Conservation (phyloP, 441 rosid species). For the Omphalea diandra region DNA sequence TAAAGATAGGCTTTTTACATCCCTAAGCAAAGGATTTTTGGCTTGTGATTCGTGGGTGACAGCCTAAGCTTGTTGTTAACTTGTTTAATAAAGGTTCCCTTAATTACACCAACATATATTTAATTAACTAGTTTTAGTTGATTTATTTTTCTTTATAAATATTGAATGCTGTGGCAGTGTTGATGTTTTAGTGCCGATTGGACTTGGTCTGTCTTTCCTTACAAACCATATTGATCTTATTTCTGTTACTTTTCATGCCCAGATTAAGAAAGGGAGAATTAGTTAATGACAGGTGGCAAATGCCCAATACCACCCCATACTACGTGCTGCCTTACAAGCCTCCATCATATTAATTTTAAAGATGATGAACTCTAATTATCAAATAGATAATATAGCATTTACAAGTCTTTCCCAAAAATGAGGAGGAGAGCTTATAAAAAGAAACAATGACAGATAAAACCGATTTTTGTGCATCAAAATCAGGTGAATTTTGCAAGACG, state of each 20-base stretch:
- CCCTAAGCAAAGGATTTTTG: background rate
- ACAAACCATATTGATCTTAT: background rate
- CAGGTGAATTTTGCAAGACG: conserved; percentile 21
- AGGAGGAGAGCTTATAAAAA: background rate
- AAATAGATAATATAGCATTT: background rate
- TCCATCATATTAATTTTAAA: background rate
- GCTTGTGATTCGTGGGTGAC: background rate
- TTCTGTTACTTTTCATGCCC: background rate
- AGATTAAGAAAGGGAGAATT: background rate
- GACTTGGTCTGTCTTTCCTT: background rate
- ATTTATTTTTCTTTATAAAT: background rate
- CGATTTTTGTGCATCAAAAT: conserved; percentile 37
- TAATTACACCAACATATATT: background rate
- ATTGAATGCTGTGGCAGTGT: background rate
- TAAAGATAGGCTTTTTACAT: background rate
- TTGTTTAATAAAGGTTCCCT: background rate
- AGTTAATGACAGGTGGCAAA: conserved; percentile 14
- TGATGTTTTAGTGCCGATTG: too few species aligned
- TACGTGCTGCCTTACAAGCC: conserved; percentile 13
- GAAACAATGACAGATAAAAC: conserved; percentile 22
- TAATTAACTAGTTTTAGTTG: background rate
- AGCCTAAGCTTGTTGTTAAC: background rate
- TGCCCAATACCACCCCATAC: background rate
- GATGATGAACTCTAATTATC: background rate
- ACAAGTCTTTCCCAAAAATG: background rate